Evolutionary conservation across 148 eudicot species (phyloP).

Genomic region (Persicaria tinctoria): DNA sequence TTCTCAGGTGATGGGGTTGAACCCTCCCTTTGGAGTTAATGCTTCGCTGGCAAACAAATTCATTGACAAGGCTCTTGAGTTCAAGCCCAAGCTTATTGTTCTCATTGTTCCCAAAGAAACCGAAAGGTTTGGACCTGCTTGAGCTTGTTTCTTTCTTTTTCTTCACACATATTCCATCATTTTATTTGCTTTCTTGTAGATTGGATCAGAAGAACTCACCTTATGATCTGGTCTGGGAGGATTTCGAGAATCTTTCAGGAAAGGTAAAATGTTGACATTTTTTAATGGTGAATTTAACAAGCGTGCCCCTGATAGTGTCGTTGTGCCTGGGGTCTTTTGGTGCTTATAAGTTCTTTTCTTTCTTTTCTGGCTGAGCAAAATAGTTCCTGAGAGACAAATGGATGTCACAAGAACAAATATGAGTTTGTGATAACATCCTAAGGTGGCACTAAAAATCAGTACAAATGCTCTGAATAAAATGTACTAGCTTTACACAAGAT

Average conservation of each 20-base stretch:
- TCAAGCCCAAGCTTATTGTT: conserved; percentile 79
- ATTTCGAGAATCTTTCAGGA: conserved; percentile 57
- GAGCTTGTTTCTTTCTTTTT: neutral
- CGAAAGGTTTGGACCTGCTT: conserved; percentile 36
- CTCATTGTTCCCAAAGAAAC: conserved; percentile 80
- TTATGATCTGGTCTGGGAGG: conserved; percentile 85
- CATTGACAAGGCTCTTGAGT: conserved; percentile 69
- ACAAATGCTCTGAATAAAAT: neutral
- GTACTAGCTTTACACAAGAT: neutral
- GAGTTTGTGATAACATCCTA: neutral
- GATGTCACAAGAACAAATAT: neutral
- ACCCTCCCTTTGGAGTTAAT: conserved; percentile 85
- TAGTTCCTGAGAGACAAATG: neutral
- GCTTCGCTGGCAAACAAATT: conserved; percentile 77
- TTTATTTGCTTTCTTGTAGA: conserved; percentile 30
- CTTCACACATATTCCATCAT: neutral
- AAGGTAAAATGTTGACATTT: conserved; percentile 35
- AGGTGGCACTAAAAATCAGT: neutral
- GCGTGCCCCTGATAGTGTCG: no score
- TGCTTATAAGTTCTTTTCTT: neutral
- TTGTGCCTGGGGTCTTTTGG: neutral
- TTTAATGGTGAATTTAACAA: neutral
- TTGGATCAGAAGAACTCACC: conserved; percentile 50
- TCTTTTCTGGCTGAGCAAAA: neutral
- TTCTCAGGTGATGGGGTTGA: conserved; percentile 81